Percentiles rank a stretch among this genome's conserved stretches.
Conservation (phyloP, 2,329 filamentous ascomycete genomes). For the Coniosporium tulheliwenetii region DNA sequence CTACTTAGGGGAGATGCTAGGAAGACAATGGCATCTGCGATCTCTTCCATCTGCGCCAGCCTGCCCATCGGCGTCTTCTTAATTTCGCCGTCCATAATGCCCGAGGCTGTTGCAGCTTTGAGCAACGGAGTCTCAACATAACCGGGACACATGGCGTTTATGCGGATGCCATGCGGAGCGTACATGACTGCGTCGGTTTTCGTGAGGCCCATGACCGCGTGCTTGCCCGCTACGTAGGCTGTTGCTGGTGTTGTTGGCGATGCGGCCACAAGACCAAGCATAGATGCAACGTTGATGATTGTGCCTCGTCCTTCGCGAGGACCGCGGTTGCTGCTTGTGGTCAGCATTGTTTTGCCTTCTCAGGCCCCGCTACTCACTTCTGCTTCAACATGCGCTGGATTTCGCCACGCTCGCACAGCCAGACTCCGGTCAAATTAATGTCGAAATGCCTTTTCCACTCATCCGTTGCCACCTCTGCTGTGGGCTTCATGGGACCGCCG, state of each 20-base stretch:
- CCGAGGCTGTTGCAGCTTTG: constrained; percentile 10
- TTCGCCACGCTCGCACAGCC: constrained; percentile 40
- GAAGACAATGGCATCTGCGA: constrained; percentile 37
- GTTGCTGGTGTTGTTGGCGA: constrained; percentile 20
- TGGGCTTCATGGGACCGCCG: constrained; percentile 23
- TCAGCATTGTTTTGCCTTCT: neutral
- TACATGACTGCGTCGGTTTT: constrained; percentile 39
- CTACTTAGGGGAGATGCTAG: constrained; percentile 37
- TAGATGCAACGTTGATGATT: constrained; percentile 40
- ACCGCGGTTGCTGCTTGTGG: constrained; percentile 7
- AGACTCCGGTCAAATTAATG: constrained; percentile 41
- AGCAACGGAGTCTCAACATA: constrained; percentile 30
- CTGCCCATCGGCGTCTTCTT: constrained; percentile 32
- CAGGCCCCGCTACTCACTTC: constrained; percentile 13
- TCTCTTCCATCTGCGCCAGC: constrained; percentile 33
- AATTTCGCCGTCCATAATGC: constrained; percentile 22
- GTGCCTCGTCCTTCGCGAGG: constrained; percentile 27
- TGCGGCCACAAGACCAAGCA: constrained; percentile 33
- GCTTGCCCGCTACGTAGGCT: constrained; percentile 37
- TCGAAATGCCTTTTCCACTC: constrained; percentile 36
- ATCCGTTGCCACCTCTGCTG: constrained; percentile 28
- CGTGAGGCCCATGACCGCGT: constrained; percentile 38
- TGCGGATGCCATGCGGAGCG: constrained; percentile 34
- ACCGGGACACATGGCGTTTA: constrained; percentile 39
- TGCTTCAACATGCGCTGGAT: constrained; percentile 36